Evolutionary conservation across 805 yeast species (phyloP), one percentile per base, ranked within the genome.

Genomic region (Myxozyma udenii): DNA sequence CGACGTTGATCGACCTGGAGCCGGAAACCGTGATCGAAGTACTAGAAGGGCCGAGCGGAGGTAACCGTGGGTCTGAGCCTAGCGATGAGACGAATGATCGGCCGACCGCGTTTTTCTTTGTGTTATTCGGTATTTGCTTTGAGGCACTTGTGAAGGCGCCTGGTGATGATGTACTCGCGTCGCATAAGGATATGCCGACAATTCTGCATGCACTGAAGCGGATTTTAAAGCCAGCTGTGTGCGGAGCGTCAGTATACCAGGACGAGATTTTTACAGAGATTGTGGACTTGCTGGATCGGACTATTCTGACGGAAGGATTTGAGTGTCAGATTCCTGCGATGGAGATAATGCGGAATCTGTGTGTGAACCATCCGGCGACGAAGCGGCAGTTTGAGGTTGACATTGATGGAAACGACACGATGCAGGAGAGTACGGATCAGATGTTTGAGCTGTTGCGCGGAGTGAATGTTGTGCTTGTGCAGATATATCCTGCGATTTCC

Each of bases 121-220:
- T 89, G 26, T 66, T 90, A 36, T 86, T 85, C 69, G 86, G 96
- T 9, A 85, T 87, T 60, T 87, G 96, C 65, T 75, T 89, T 43
- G 95, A 87, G 61, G 78, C 84, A 0, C 72, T 89, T 55, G 76
- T 84, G 43, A 77, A 76, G 44, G 68, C 70, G 66, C 55, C 61
- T 3, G 61, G 57, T 23, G 60, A 61, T 16, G 44, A 55, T n/a
- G 48, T 46, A 33, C 61, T 50, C 16, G 51, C 52, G 11, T 30
- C 60, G 39, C 50, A 55, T 12, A 67, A 67, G 24, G 67, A 66
- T 26, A 50, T 63, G 26, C 63, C 68, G 26, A 77, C 82, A 2
- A 50, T 62, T 77, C 46, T 71, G 11, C 70, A 71, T 2, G 81
- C 85, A 0, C 66, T 90, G 53, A 71, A 69, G 30, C 75, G 79